A percentile compares a stretch with the other conserved stretches of the same genome.
Evolutionary conservation across 768 basidiomycete genomes (phyloP).

Genomic region (Lactifluus echinatus): DNA sequence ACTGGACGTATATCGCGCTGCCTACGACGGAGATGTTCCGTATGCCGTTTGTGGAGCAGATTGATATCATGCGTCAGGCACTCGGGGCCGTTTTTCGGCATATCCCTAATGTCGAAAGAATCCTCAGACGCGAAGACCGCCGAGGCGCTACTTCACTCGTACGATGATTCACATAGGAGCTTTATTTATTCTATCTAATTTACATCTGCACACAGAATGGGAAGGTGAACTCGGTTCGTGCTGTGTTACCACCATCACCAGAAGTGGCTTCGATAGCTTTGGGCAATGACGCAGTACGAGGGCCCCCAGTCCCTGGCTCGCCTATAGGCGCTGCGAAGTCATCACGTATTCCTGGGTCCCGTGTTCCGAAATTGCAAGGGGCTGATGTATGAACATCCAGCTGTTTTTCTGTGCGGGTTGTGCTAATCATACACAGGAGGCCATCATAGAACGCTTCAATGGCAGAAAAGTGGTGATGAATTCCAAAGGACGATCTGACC

Average conservation of each 20-base stretch:
- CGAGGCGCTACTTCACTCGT: background rate
- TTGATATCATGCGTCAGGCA: conserved; percentile 6
- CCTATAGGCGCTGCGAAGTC: background rate
- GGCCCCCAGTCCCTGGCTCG: background rate
- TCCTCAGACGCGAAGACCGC: background rate
- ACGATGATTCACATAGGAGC: no score
- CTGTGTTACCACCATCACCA: background rate
- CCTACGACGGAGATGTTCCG: no score
- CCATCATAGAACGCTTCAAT: no score
- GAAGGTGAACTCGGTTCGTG: background rate
- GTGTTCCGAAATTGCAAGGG: background rate
- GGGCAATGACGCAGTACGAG: background rate
- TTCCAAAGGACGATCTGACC: no score
- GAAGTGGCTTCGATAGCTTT: background rate
- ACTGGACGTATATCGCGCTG: conserved; percentile 7
- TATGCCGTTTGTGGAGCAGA: background rate
- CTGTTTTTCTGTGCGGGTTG: background rate
- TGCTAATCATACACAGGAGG: background rate
- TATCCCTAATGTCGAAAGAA: background rate
- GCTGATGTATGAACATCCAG: background rate
- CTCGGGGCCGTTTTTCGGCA: background rate
- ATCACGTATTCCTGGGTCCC: background rate
- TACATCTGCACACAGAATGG: background rate
- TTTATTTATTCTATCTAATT: background rate
- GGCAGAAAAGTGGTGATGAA: no score